These are phyloP conservation scores for Kodamaea kakaduensis DNA, from an alignment of 805 yeast genomes.

Conservation along the genomic window DNA sequence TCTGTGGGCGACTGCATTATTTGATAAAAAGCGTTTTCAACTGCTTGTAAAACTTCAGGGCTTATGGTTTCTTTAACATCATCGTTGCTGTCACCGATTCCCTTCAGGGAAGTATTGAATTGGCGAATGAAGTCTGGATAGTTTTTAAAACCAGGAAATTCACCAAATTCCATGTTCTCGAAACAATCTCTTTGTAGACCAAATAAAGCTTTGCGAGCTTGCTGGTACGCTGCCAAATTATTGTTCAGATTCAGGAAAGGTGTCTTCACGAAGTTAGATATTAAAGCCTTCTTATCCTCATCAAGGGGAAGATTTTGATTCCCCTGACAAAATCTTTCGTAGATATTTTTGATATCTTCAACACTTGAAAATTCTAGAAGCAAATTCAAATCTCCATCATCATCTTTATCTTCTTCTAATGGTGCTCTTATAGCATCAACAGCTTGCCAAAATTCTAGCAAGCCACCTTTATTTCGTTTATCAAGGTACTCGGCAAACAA, in stretches of 20 bases:
- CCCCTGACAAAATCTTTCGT: constrained; percentile 26
- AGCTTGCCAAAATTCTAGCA: constrained; percentile 62
- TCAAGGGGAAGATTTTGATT: constrained; percentile 4
- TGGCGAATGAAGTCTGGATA: constrained; percentile 54
- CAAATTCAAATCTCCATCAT: constrained; percentile 29
- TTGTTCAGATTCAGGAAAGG: constrained; percentile 1
- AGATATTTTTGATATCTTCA: constrained; percentile 53
- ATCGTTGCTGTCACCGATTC: not conserved
- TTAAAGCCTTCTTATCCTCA: constrained; percentile 6
- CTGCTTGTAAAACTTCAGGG: constrained; percentile 51
- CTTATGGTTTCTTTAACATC: constrained; percentile 16
- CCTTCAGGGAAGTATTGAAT: too few relatives aligned
- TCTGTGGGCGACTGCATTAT: constrained; percentile 38
- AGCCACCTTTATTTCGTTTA: constrained; percentile 12
- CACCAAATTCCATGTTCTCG: constrained; percentile 44
- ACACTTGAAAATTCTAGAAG: constrained; percentile 43
- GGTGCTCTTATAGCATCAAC: constrained; percentile 73
- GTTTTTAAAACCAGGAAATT: constrained; percentile 54
- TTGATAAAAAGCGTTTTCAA: constrained; percentile 63
- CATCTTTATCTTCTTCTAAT: constrained; percentile 47
- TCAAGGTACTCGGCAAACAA: constrained; percentile 22
- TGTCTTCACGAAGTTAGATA: constrained; percentile 6
- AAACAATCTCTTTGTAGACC: constrained; percentile 53
- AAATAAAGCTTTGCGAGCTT: constrained; percentile 60
- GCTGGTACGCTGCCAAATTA: constrained; percentile 32